These are phyloP conservation scores for Septoria petroselini DNA, from an alignment of 2,329 filamentous ascomycete species.

Conservation along the genomic window DNA sequence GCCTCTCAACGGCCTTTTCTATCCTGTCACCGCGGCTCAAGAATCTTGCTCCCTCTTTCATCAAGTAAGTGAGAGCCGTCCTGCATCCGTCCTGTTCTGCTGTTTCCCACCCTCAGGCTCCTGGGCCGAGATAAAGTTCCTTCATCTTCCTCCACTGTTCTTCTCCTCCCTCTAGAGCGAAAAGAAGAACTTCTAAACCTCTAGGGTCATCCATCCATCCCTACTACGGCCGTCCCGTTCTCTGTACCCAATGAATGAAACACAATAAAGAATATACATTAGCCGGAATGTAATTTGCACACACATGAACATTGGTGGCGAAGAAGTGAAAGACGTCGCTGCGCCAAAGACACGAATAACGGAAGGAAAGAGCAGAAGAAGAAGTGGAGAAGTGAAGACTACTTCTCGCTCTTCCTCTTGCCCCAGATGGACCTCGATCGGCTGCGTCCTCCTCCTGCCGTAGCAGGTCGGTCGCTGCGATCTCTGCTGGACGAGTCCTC, in stretches of 20 bases:
- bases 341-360: neutral
- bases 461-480: slow-evolving; percentile 5
- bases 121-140: slow-evolving; percentile 1
- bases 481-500: slow-evolving; percentile 13
- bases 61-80: neutral
- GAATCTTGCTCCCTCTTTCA: no score
- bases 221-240: neutral
- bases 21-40: no score
- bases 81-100: neutral
- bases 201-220: no score
- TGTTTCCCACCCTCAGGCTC: neutral
- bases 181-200: no score
- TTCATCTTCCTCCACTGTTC: no score
- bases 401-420: slow-evolving; percentile 20
- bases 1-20: no score
- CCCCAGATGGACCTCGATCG: slow-evolving; percentile 24
- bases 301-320: neutral
- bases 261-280: slow-evolving; percentile 15
- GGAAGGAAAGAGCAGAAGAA: neutral
- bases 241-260: neutral
- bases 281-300: slow-evolving; percentile 12
- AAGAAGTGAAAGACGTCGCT: neutral
- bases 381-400: neutral
- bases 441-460: slow-evolving; percentile 13
- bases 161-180: no score